Percentiles rank a stretch among this genome's conserved stretches.
phyloP scores from a whole-genome alignment of 129 eudicot species.

The Flaveria bidentis region DNA sequence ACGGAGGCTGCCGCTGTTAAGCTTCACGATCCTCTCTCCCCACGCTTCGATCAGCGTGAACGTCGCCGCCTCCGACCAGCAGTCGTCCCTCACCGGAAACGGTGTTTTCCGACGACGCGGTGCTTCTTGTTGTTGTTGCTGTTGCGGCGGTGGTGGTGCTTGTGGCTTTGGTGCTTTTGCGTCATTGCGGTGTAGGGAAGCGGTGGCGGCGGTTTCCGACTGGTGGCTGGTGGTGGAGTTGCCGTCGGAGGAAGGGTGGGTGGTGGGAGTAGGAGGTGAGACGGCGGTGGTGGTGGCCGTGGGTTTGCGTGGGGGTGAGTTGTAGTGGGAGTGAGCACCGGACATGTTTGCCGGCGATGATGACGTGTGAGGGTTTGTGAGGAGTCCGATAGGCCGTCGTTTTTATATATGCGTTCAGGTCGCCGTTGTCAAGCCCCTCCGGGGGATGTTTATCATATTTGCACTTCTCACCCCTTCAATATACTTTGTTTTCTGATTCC shows the following conservation, averaged over 20 bases:
- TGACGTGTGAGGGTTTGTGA: slow-evolving; percentile 17
- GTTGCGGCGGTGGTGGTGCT: slow-evolving; percentile 22
- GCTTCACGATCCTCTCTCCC: slow-evolving; percentile 56
- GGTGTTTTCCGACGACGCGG: slow-evolving; percentile 1
- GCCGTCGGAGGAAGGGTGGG: slow-evolving; percentile 32
- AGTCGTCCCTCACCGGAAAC: slow-evolving; percentile 56
- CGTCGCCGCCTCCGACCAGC: slow-evolving; percentile 76
- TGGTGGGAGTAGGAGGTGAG: slow-evolving; percentile 23
- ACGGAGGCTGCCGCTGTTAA: slow-evolving; percentile 65
- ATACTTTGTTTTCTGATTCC: neutral
- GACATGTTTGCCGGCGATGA: slow-evolving; percentile 33
- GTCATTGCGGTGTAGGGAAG: slow-evolving; percentile 32
- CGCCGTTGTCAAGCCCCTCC: slow-evolving; percentile 22
- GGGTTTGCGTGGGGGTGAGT: neutral
- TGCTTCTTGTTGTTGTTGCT: neutral
- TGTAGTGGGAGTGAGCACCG: slow-evolving; percentile 13
- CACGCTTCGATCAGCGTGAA: slow-evolving; percentile 67
- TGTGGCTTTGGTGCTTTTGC: slow-evolving; percentile 5
- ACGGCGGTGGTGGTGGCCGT: slow-evolving; percentile 12
- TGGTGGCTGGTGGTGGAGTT: slow-evolving; percentile 32
- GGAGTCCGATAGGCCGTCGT: slow-evolving; percentile 11
- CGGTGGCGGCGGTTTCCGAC: slow-evolving; percentile 21
- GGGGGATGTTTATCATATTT: neutral
- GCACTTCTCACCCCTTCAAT: neutral
- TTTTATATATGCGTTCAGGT: slow-evolving; percentile 19